Conservation (phyloP, 1,139 yeast species). For the Kurtzmaniella quercitrusa region DNA sequence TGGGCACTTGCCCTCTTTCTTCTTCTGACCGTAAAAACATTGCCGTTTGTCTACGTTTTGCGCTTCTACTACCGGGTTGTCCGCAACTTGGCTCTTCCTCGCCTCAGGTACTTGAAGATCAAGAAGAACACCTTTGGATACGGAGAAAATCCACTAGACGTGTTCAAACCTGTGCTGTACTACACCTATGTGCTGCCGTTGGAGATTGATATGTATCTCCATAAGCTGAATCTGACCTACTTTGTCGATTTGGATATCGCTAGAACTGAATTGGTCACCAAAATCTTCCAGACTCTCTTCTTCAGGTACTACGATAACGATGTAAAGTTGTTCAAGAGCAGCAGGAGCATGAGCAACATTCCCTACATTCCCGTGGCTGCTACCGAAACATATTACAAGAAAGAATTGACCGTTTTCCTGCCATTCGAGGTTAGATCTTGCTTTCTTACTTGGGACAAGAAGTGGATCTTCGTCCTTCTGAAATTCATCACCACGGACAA, state of each 20-base stretch:
- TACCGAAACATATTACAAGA: conserved; percentile 62
- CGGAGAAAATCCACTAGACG: conserved; percentile 16
- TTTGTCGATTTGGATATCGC: conserved; percentile 81
- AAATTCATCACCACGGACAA: conserved; percentile 46
- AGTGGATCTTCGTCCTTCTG: conserved; percentile 76
- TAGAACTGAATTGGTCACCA: conserved; percentile 58
- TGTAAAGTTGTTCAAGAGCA: conserved; percentile 24
- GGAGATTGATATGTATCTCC: conserved; percentile 83
- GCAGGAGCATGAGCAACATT: conserved; percentile 23
- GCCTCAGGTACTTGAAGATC: conserved; percentile 15
- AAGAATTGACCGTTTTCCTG: conserved; percentile 68
- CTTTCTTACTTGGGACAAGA: conserved; percentile 79
- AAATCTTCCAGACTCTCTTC: conserved; percentile 50
- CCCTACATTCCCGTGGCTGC: conserved; percentile 81
- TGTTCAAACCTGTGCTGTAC: conserved; percentile 45
- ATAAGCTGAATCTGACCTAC: conserved; percentile 84
- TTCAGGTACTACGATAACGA: conserved; percentile 38
- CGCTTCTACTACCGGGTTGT: conserved; percentile 54
- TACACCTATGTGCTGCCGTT: conserved; percentile 64
- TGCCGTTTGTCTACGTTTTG: conserved; percentile 65
- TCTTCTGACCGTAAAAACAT: conserved; percentile 45
- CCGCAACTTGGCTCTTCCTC: conserved; percentile 36
- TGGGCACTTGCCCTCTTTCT: conserved; percentile 10
- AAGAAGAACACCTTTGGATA: conserved; percentile 35
- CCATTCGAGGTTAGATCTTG: conserved; percentile 52